phyloP scores from a whole-genome alignment of 2,329 filamentous ascomycete species.

The Thielaviopsis punctulata region DNA sequence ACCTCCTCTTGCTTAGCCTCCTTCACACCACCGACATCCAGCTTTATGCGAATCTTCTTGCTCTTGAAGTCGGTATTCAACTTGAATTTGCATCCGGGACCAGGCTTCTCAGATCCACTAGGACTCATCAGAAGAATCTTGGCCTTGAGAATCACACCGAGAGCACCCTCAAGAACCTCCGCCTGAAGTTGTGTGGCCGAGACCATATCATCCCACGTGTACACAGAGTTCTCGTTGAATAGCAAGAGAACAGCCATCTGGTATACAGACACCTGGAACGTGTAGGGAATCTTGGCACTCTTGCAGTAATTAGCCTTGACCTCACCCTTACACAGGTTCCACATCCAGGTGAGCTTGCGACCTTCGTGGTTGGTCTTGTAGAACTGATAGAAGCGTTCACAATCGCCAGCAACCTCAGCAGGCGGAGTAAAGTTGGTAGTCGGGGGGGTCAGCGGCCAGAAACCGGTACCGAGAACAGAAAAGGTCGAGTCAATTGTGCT shows the following conservation, averaged over 20 bases:
- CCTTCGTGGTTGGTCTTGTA: constrained; percentile 96
- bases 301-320: constrained; percentile 88
- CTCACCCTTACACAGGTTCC: constrained; percentile 96
- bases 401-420: constrained; percentile 65
- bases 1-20: constrained; percentile 93
- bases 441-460: constrained; percentile 85
- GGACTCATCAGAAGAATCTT: constrained; percentile 65
- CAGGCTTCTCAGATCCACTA: constrained; percentile 52
- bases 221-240: constrained; percentile 79
- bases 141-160: constrained; percentile 79
- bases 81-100: constrained; percentile 59
- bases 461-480: constrained; percentile 85
- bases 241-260: constrained; percentile 92
- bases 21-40: constrained; percentile 86
- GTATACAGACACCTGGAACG: constrained; percentile 92
- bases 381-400: constrained; percentile 76
- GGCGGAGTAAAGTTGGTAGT: constrained; percentile 81
- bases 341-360: constrained; percentile 92
- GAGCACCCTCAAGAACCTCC: constrained; percentile 72
- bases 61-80: constrained; percentile 94
- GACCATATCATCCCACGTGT: constrained; percentile 77
- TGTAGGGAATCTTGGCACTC: constrained; percentile 76
- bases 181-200: constrained; percentile 61
- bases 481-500: constrained; percentile 68
- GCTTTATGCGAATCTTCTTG: constrained; percentile 94